Base-by-base conservation (phyloP, 2,329 filamentous ascomycete genomes). In the Blastomyces gilchristii region DNA sequence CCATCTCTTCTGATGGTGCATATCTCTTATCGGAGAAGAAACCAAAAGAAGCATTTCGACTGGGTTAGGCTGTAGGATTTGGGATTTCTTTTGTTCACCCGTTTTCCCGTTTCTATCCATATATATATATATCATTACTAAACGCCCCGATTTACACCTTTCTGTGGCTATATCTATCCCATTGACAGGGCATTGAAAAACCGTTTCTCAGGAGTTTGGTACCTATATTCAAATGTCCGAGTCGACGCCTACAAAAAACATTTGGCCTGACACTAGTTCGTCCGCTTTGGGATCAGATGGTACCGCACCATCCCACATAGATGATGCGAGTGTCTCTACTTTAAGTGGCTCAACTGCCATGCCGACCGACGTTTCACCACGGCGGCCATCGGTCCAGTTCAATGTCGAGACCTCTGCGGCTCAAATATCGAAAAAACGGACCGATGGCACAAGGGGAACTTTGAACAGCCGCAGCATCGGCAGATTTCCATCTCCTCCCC, bases 381-480 rank as follows among this genome's bases (percentile, higher is more conserved):
- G 73, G 12, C 69, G 72, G 49, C 73, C 70, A 61, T 77, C 75
- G 8, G 75, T 77, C 53, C 75, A 77, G 62, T 78, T 77, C 65
- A 73, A 71, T 59, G 66, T 74, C 45, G 71, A 68, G 18, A 62
- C 65, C 9, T 65, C 72, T 9, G 71, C 74, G 34, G 64, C 69
- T 6, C 70, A 71, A 61, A 64, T 74, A 37, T 59, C 57, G 12
- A 12, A 64, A 63, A 58, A 75, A 69, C 63, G 65, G 65, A 39
- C 71, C 67, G 63, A 70, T 68, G 47, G 66, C 69, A 65, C 68
- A 65, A 58, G 70, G 68, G 52, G 69, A 70, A 66, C 63, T 43
- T 64, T 70, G 63, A 58, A 62, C 61, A 53, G 59, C 49, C 70
- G 50, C 60, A 47, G 56, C 25, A 64, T 67, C 9, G 70, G 66